phyloP scores from a whole-genome alignment of 2,329 filamentous ascomycete genomes.

The Scorias spongiosa region DNA sequence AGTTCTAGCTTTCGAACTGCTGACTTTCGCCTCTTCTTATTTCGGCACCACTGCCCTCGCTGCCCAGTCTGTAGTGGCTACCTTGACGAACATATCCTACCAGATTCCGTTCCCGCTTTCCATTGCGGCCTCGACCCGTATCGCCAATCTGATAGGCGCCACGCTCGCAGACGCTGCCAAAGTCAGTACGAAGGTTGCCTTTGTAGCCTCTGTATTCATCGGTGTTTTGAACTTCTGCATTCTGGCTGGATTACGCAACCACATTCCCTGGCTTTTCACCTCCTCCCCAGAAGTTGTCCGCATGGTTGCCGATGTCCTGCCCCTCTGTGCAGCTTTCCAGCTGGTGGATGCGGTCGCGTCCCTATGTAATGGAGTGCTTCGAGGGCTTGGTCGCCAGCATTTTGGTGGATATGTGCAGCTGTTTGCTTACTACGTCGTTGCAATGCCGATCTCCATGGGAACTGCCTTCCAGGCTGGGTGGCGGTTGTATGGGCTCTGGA shows the following conservation, averaged over 20 bases:
- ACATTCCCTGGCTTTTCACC: constrained; percentile 63
- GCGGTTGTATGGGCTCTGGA: constrained; percentile 69
- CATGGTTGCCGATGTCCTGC: constrained; percentile 53
- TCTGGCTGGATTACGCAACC: constrained; percentile 52
- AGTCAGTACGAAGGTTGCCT: constrained; percentile 58
- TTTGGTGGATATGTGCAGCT: constrained; percentile 81
- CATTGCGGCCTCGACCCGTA: constrained; percentile 73
- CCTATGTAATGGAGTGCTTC: constrained; percentile 66
- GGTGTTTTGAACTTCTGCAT: constrained; percentile 63
- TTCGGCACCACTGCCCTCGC: constrained; percentile 65
- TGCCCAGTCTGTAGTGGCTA: constrained; percentile 41
- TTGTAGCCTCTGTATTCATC: constrained; percentile 51
- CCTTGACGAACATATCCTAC: constrained; percentile 12
- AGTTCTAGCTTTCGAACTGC: constrained; percentile 78
- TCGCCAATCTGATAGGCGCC: constrained; percentile 83
- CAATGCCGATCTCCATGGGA: constrained; percentile 67
- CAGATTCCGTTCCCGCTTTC: constrained; percentile 63
- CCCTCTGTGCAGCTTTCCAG: constrained; percentile 75
- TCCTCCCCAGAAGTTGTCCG: constrained; percentile 48
- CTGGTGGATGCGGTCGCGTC: constrained; percentile 70
- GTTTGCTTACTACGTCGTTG: constrained; percentile 68
- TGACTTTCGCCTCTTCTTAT: constrained; percentile 67
- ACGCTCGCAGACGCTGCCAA: constrained; percentile 66
- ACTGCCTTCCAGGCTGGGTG: constrained; percentile 61
- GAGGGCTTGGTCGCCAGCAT: constrained; percentile 73